Evolutionary conservation across 768 basidiomycete genomes (phyloP), one percentile per base, ranked within the genome.

Genomic region (Naganishia vishniacii): DNA sequence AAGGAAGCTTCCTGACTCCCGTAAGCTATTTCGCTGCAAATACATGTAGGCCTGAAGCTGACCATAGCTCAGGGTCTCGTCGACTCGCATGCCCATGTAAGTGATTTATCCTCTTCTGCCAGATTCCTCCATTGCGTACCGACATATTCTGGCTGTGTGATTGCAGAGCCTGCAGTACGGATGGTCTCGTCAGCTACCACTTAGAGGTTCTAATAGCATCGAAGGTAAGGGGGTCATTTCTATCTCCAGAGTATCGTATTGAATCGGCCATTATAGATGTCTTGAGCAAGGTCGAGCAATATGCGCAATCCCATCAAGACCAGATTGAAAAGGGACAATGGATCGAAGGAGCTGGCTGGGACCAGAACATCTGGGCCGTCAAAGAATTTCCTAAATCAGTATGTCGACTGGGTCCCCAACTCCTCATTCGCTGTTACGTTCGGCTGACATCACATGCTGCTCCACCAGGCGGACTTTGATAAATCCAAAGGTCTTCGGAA

Each of bases 291-390:
- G 69, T 75, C 7, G 75, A 77, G 40, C 37, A 40, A 0, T 77
- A 71, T 48, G 71, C 73, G 11, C 28, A 56, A 25, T 44, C 44
- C 28, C 64, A 67, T 40, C 31, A 60, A 28, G 26, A 42, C 0
- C 20, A 59, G 13, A 49, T 74, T 4, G 70, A 69, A 0, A 25
- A 29, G 13, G 74, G 74, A 11, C 63, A 56, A 6, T 95, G 90
- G 89, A 83, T 95, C 44, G 80, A 85, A 69, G 92, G 91, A 12
- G 83, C 87, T 80, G 93, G 93, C 4, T 98, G 93, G 92, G 89
- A 98, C 71, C 91, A 98, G 76, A 94, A 88, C 29, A 62, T 69
- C 9, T 81, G 77, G 70, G 45, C 72, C 0, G 70, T 61, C n/a
- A 68, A 86, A 68, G 84, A 94, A 76, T 91, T 88, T 71, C 88